These are phyloP conservation scores for Dryas octopetala DNA, from an alignment of 306 rosid species.

Conservation along the genomic window DNA sequence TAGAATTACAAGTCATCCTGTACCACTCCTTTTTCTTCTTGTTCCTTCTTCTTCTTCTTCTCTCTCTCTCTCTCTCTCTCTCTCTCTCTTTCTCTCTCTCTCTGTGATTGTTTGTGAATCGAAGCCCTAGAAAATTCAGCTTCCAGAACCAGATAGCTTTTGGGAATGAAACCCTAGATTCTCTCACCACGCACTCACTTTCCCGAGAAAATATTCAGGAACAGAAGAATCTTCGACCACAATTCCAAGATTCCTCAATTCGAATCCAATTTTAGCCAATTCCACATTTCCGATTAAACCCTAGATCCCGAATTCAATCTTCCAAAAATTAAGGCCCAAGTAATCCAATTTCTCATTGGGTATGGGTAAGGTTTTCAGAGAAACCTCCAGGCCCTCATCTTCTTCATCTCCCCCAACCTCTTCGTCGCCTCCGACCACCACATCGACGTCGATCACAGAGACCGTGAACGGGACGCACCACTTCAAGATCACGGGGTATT, in stretches of 20 bases:
- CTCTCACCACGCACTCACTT: slow-evolving; percentile 35
- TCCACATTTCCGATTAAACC: slow-evolving; percentile 21
- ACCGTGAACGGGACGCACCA: slow-evolving; percentile 73
- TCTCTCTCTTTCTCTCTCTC: not conserved
- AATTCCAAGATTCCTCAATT: slow-evolving; percentile 12
- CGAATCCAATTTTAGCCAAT: slow-evolving; percentile 1
- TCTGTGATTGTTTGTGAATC: not conserved
- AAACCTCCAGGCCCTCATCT: slow-evolving; percentile 53
- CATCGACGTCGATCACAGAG: slow-evolving; percentile 67
- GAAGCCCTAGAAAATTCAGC: slow-evolving; percentile 34
- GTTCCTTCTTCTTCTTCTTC: not conserved
- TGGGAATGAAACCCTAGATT: slow-evolving; percentile 39
- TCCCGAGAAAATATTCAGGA: slow-evolving; percentile 5
- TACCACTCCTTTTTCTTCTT: not conserved
- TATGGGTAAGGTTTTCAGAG: slow-evolving; percentile 71
- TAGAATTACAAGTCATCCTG: slow-evolving; percentile 18
- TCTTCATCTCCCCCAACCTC: slow-evolving; percentile 37
- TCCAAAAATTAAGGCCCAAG: slow-evolving; percentile 10
- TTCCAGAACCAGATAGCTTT: slow-evolving; percentile 29
- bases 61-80: not conserved
- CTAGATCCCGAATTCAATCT: slow-evolving; percentile 30
- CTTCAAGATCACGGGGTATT: slow-evolving; percentile 80
- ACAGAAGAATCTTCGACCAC: slow-evolving; percentile 16
- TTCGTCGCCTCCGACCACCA: slow-evolving; percentile 46
- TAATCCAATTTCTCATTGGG: slow-evolving; percentile 24